phyloP scores from a whole-genome alignment of 139 green algal species.

The Chlorella sp. region DNA sequence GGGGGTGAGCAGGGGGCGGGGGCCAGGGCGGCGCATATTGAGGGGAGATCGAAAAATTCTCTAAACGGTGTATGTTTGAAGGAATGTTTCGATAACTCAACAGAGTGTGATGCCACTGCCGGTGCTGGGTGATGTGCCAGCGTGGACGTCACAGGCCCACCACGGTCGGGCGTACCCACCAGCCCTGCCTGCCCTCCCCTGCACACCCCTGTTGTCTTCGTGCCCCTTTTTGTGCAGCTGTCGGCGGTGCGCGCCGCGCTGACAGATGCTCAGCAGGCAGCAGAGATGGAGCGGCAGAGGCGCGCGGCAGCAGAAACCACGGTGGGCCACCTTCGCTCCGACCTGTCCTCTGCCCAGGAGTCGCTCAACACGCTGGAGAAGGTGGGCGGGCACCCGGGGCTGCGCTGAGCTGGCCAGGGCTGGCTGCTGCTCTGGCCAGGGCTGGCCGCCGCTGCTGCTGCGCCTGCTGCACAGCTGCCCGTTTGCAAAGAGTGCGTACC shows the following conservation, averaged over 20 bases:
- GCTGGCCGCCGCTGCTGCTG: neutral
- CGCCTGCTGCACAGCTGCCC: neutral
- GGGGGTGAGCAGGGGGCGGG: neutral
- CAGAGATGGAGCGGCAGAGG: conserved; percentile 18
- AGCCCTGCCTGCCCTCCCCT: neutral
- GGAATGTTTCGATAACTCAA: neutral
- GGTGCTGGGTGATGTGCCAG: neutral
- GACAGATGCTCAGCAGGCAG: conserved; percentile 27
- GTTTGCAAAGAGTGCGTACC: neutral
- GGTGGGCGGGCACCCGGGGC: neutral
- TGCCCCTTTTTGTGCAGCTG: neutral
- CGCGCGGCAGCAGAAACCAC: conserved; percentile 19
- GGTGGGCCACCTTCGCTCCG: conserved; percentile 30
- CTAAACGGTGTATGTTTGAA: too few relatives aligned
- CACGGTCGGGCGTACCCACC: too few relatives aligned
- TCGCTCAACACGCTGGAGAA: conserved; percentile 44
- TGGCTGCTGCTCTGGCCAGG: neutral
- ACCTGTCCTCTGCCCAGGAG: conserved; percentile 41
- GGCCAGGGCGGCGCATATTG: neutral
- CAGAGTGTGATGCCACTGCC: neutral
- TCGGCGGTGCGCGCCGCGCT: conserved; percentile 32
- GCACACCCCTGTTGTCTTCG: neutral
- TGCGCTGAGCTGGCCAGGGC: neutral
- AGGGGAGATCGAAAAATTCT: too few relatives aligned
- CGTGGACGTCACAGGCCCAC: neutral